Conservation (phyloP, 1,139 yeast species). For the Geotrichum klebahnii region DNA sequence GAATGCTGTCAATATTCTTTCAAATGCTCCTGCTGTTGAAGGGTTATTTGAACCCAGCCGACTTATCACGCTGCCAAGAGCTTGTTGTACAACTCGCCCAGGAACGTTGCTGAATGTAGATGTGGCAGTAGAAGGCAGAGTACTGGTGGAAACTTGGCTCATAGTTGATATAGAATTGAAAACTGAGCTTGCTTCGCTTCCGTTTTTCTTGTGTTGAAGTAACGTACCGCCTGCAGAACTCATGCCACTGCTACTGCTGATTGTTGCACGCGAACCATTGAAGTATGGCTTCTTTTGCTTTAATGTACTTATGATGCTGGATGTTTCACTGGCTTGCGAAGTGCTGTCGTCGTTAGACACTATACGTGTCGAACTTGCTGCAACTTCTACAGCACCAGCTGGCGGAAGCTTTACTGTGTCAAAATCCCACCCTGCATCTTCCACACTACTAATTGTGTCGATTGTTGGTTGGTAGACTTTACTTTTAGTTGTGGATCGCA, state of each 20-base stretch:
- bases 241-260: too few relatives aligned
- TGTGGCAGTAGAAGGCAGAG: too few relatives aligned
- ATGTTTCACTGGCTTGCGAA: too few relatives aligned
- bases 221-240: neutral
- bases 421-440: constrained; percentile 42
- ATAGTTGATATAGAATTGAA: neutral
- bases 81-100: constrained; percentile 17
- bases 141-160: constrained; percentile 1
- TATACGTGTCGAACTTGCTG: constrained; percentile 1
- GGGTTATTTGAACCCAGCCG: constrained; percentile 24
- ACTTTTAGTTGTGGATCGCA: constrained; percentile 18
- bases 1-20: constrained; percentile 19
- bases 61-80: constrained; percentile 26
- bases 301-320: constrained; percentile 4
- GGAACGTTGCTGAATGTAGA: constrained; percentile 19
- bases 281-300: constrained; percentile 8
- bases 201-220: constrained; percentile 9
- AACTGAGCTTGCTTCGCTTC: neutral
- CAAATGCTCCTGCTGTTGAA: constrained; percentile 20
- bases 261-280: too few relatives aligned
- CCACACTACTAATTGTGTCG: constrained; percentile 24
- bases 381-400: constrained; percentile 18
- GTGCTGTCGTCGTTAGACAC: constrained; percentile 7
- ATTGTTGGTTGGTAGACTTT: constrained; percentile 27
- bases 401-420: constrained; percentile 37